These are phyloP conservation scores for Lactarius vividus DNA, from an alignment of 768 basidiomycete genomes.

Conservation along the genomic window DNA sequence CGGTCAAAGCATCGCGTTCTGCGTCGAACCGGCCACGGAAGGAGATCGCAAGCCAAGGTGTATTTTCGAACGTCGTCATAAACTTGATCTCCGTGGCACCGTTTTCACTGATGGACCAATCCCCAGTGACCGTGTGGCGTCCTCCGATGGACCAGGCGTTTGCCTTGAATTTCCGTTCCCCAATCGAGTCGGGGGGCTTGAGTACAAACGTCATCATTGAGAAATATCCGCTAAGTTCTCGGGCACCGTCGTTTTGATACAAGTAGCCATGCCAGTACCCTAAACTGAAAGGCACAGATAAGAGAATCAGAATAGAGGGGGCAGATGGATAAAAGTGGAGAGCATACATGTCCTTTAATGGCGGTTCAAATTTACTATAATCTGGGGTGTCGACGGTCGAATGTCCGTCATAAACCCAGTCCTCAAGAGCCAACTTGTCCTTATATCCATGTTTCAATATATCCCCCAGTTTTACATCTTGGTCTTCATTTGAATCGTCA, in stretches of 20 bases:
- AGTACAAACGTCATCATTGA: slow-evolving; percentile 19
- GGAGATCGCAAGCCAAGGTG: slow-evolving; percentile 5
- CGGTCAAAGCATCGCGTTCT: slow-evolving; percentile 17
- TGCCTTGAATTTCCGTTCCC: slow-evolving; percentile 13
- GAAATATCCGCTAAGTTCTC: background rate
- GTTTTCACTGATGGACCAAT: slow-evolving; percentile 22
- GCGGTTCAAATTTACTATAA: background rate
- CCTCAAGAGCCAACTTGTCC: slow-evolving; percentile 6
- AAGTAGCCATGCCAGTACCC: slow-evolving; percentile 24
- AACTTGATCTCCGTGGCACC: slow-evolving; percentile 22
- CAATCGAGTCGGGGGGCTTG: slow-evolving; percentile 11
- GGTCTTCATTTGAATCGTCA: slow-evolving; percentile 16
- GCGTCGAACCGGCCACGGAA: slow-evolving; percentile 12
- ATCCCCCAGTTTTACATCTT: slow-evolving; percentile 10
- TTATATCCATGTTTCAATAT: background rate
- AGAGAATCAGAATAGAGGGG: background rate
- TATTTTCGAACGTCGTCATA: slow-evolving; percentile 16
- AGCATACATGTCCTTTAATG: slow-evolving; percentile 18
- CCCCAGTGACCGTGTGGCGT: slow-evolving; percentile 24
- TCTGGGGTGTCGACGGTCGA: slow-evolving; percentile 6
- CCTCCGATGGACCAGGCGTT: slow-evolving; percentile 17
- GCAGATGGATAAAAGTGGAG: background rate
- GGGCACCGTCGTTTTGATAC: slow-evolving; percentile 1
- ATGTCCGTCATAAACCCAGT: slow-evolving; percentile 21
- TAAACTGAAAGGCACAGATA: slow-evolving; percentile 6